A percentile compares a stretch with the other conserved stretches of the same genome.
phyloP scores from a whole-genome alignment of 768 basidiomycete genomes.

The Austroboletus eburneus region DNA sequence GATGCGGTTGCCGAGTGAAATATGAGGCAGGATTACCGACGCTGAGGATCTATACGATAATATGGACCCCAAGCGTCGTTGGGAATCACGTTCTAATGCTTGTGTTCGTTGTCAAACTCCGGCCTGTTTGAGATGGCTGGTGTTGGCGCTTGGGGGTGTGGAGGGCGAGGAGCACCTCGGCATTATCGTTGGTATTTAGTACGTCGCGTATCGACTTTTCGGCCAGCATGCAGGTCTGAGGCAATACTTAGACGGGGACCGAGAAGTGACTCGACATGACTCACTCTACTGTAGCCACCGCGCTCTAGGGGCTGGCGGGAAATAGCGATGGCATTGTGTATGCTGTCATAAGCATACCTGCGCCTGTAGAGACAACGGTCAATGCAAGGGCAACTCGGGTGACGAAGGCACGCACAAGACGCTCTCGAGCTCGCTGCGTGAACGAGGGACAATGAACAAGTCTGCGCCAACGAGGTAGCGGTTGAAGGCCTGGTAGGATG shows the following conservation, averaged over 20 bases:
- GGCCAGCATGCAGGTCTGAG: constrained; percentile 64
- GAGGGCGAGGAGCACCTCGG: constrained; percentile 57
- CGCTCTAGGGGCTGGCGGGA: constrained; percentile 60
- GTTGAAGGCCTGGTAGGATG: constrained; percentile 76
- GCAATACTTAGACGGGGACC: neutral
- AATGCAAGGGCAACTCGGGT: constrained; percentile 2
- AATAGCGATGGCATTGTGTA: constrained; percentile 74
- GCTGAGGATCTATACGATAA: constrained; percentile 5
- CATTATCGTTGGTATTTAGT: constrained; percentile 66
- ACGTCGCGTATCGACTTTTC: constrained; percentile 68
- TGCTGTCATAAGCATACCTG: constrained; percentile 73
- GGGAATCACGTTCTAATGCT: constrained; percentile 24
- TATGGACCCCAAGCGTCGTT: neutral
- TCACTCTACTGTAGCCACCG: constrained; percentile 50
- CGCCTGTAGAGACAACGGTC: constrained; percentile 39
- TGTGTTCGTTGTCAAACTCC: constrained; percentile 11
- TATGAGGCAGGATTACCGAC: constrained; percentile 1
- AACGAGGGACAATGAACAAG: constrained; percentile 65
- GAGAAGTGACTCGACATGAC: constrained; percentile 13
- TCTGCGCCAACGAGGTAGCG: constrained; percentile 70
- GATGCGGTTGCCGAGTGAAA: constrained; percentile 13
- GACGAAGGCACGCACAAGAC: constrained; percentile 49
- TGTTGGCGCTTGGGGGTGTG: constrained; percentile 37
- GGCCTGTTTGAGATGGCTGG: constrained; percentile 15
- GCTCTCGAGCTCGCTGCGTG: constrained; percentile 62